A percentile compares a stretch with the other conserved stretches of the same genome.
These are phyloP conservation scores for Agapanthus africanus DNA, from an alignment of 106 monocot species.

Conservation along the genomic window DNA sequence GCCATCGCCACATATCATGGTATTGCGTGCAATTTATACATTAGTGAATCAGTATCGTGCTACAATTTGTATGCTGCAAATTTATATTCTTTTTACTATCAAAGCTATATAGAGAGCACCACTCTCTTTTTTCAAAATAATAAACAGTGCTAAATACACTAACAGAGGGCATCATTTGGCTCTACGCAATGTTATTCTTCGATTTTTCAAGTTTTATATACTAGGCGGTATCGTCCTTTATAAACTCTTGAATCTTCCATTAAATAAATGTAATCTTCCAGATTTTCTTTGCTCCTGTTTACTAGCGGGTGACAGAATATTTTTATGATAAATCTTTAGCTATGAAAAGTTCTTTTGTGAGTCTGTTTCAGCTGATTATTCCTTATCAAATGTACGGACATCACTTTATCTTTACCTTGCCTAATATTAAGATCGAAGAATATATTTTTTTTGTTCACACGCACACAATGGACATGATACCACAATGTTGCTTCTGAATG, in stretches of 20 bases:
- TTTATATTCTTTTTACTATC: too few relatives aligned
- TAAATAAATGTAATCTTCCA: background rate
- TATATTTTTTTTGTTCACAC: background rate
- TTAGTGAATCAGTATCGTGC: background rate
- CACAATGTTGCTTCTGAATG: background rate
- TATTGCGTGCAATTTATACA: slow-evolving; percentile 13
- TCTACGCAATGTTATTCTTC: too few relatives aligned
- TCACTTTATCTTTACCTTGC: background rate
- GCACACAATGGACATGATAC: background rate
- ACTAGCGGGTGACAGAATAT: background rate
- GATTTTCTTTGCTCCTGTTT: background rate
- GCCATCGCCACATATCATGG: slow-evolving; percentile 95
- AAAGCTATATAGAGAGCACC: too few relatives aligned
- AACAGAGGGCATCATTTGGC: background rate
- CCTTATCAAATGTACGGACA: background rate
- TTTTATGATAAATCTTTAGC: background rate
- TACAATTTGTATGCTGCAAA: background rate
- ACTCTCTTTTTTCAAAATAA: too few relatives aligned
- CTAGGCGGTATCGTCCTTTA: background rate
- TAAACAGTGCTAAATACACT: too few relatives aligned
- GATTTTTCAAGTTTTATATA: background rate
- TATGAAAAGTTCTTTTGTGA: background rate
- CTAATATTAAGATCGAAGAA: background rate
- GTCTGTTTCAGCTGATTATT: background rate
- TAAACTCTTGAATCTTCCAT: background rate